Base-by-base conservation (phyloP, 495 filamentous ascomycete species). In the Rusavskia elegans region DNA sequence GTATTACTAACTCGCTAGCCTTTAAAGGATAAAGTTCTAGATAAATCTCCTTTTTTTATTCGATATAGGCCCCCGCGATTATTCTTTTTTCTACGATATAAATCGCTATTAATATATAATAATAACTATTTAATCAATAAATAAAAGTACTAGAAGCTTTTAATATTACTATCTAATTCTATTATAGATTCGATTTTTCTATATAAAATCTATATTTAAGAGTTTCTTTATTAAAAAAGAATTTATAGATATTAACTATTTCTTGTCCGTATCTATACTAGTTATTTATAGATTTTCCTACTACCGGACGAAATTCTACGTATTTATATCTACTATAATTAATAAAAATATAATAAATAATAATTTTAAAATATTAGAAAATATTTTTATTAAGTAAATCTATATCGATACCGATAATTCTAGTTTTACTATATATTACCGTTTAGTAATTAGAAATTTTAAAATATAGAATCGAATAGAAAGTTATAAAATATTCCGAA, bases 331-430 rank as follows among this genome's bases (percentile, higher is more conserved):
- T 53, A 32, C 21, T 46, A 37, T 37, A 35, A 21, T 46, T 38
- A 3, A 53, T 51, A 51, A 51, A 9, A 27, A 40, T 51, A 42
- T 8, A 37, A 25, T 46, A 36, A 37, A 46, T 50, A 54, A 50
- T 39, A 14, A 50, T 27, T 11, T 50, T 16, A 38, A 54, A 9
- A 9, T 54, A 11, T 29, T 29, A 38, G 25, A 35, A 29, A 40
- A 49, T 52, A 49, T 49, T 5, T 50, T 29, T 48, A 38, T 25
- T 16, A 42, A 17, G 19, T 42, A 49, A 54, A 14, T 37, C 36
- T 41, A 44, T 41, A 37, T 48, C 16, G 32, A 55, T 48, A 50
- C 29, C 17, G 41, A 54, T 19, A 16, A 52, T 17, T 2, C 16
- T 5, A 21, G 11, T 17, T 41, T 30, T 17, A 6, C 41, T 53